phyloP scores from a whole-genome alignment of 2,329 filamentous ascomycete genomes.

The Pseudopyrenochaeta lycopersici region DNA sequence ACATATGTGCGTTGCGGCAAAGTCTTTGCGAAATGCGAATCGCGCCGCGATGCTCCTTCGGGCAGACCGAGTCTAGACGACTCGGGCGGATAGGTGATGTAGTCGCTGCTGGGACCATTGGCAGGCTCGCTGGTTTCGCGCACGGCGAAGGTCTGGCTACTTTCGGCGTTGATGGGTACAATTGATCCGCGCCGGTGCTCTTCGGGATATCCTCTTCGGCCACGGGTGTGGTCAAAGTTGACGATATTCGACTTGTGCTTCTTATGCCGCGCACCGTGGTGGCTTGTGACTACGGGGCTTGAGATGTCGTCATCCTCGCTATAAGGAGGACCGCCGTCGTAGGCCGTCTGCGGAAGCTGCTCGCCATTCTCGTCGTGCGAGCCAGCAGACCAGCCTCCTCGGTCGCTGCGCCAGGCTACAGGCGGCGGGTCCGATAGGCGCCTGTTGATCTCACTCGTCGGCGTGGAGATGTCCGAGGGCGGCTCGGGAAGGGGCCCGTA shows the following conservation, averaged over 20 bases:
- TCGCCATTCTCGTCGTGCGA: slow-evolving; percentile 65
- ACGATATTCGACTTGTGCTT: slow-evolving; percentile 71
- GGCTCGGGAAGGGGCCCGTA: slow-evolving; percentile 88
- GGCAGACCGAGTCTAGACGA: slow-evolving; percentile 45
- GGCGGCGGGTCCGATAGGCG: slow-evolving; percentile 84
- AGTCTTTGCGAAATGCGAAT: slow-evolving; percentile 64
- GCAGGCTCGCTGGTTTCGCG: slow-evolving; percentile 71
- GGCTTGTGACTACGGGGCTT: slow-evolving; percentile 82
- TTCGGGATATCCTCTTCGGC: slow-evolving; percentile 43
- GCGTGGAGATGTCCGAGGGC: slow-evolving; percentile 84
- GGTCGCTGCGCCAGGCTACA: slow-evolving; percentile 74
- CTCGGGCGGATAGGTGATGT: slow-evolving; percentile 77
- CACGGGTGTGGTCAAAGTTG: slow-evolving; percentile 50
- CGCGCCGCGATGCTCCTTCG: slow-evolving; percentile 51
- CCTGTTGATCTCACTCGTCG: slow-evolving; percentile 76
- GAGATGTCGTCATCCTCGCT: slow-evolving; percentile 96
- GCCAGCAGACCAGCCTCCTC: slow-evolving; percentile 63
- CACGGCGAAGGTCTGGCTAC: slow-evolving; percentile 78
- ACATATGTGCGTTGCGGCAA: slow-evolving; percentile 54
- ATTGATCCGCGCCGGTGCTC: slow-evolving; percentile 56
- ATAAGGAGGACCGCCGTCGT: slow-evolving; percentile 83
- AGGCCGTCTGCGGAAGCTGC: slow-evolving; percentile 82
- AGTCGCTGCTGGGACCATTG: slow-evolving; percentile 80
- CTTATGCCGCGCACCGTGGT: slow-evolving; percentile 72
- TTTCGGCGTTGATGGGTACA: slow-evolving; percentile 68